Base-by-base conservation (phyloP, 345 rosid genomes). In the Durio zibethinus region DNA sequence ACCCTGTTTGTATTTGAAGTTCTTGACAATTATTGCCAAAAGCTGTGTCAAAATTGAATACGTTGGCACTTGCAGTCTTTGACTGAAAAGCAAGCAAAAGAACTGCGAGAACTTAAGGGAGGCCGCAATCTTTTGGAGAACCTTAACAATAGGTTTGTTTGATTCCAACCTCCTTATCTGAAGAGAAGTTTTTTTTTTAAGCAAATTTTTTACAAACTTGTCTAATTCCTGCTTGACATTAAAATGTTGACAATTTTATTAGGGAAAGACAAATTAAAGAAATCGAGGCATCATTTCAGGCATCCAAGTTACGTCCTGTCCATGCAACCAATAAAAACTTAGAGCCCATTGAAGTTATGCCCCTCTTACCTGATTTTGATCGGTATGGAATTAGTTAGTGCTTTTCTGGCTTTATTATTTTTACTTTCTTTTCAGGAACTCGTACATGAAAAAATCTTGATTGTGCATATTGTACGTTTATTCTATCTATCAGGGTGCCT, bases 41-140 rank as follows among this genome's bases (percentile, higher is more conserved):
- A 43, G 70, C 54, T 48, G 31, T 78, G 0, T 76, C 56, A 15
- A 77, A 66, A 73, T 66, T 74, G 50, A 45, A 33, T 56, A 48
- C 52, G 1, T 43, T 80, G 76, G 66, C n/a, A 42, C 82, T 77
- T 84, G 79, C 88, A 96, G 99, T 96, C 99, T 80, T 85, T 92
- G 47, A 92, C 93, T 56, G 97, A 96, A 87, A 96, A 96, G 61
- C 97, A 91, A 88, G 99, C 99, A 31, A 95, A 93, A 81, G 99
- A 93, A 84, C 81, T 89, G 79, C 88, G 96, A 56, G 97, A 93
- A 80, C 82, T 83, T 91, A 94, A 88, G 80, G 97, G 89, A 76
- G 97, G 91, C 71, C 83, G 85, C 72, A 87, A 79, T 83, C 83
- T 92, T 82, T 85, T 92, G 91, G 92, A 86, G 50, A 88, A 92